phyloP scores from a whole-genome alignment of 352 stramenopile genomes.

The Phytophthora pini region DNA sequence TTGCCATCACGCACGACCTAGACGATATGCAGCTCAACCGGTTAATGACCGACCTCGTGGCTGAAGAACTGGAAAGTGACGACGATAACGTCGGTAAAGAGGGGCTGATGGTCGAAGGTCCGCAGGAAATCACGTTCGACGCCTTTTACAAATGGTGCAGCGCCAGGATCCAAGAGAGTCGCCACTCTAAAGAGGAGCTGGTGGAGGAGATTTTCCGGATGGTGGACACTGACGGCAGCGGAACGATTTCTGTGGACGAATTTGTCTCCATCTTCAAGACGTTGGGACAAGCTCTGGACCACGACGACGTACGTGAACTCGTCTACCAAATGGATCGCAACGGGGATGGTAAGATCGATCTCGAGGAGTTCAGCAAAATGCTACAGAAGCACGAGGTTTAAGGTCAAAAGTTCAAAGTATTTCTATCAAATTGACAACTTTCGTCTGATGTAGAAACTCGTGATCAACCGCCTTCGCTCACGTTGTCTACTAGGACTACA shows the following conservation, averaged over 20 bases:
- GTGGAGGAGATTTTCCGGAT: constrained; percentile 78
- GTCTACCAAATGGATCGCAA: constrained; percentile 82
- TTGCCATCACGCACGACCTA: constrained; percentile 71
- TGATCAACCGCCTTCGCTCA: background rate
- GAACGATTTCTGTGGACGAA: constrained; percentile 75
- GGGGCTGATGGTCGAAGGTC: constrained; percentile 25
- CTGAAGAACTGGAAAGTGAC: constrained; percentile 35
- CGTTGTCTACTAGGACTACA: background rate
- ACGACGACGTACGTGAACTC: constrained; percentile 76
- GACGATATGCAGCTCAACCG: constrained; percentile 63
- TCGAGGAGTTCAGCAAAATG: constrained; percentile 79
- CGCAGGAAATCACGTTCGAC: constrained; percentile 68
- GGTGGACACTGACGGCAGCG: constrained; percentile 66
- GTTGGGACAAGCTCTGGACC: constrained; percentile 70
- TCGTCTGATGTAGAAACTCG: constrained; percentile 16
- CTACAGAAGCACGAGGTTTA: constrained; percentile 79
- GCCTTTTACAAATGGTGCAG: constrained; percentile 80
- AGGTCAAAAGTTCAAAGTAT: background rate
- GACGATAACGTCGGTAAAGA: constrained; percentile 16
- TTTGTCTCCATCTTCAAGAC: constrained; percentile 79
- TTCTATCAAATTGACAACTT: constrained; percentile 4
- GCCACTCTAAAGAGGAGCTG: constrained; percentile 62
- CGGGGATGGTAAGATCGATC: constrained; percentile 76
- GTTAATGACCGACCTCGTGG: constrained; percentile 65
- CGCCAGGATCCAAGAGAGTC: constrained; percentile 60